A percentile compares a stretch with the other conserved stretches of the same genome.
These are phyloP conservation scores for Pyrenula aspistea DNA, from an alignment of 495 filamentous ascomycete genomes.

Conservation along the genomic window DNA sequence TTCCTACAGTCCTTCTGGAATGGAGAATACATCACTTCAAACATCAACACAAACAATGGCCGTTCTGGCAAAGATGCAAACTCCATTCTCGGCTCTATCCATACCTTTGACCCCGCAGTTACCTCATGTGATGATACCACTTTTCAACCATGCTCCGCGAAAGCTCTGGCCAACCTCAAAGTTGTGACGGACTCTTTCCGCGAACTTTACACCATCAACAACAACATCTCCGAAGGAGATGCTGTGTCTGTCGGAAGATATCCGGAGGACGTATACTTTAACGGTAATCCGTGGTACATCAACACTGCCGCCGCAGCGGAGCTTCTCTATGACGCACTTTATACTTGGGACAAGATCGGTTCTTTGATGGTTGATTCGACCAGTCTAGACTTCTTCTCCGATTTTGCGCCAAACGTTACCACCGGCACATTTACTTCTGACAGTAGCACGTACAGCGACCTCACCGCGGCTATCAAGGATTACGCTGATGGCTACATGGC, in stretches of 20 bases:
- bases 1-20: constrained; percentile 57
- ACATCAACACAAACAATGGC: constrained; percentile 31
- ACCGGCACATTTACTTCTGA: constrained; percentile 36
- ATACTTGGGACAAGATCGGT: constrained; percentile 42
- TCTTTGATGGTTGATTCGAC: constrained; percentile 37
- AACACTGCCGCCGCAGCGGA: constrained; percentile 53
- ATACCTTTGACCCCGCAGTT: constrained; percentile 46
- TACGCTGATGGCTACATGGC: constrained; percentile 56
- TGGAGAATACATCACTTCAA: constrained; percentile 42
- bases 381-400: constrained; percentile 47
- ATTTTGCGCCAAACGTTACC: constrained; percentile 31
- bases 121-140: constrained; percentile 36
- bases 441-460: constrained; percentile 32
- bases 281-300: constrained; percentile 59
- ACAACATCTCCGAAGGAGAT: constrained; percentile 16
- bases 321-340: constrained; percentile 51
- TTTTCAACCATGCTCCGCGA: constrained; percentile 36
- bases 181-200: constrained; percentile 39
- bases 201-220: constrained; percentile 28
- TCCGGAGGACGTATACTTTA: constrained; percentile 55
- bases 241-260: constrained; percentile 62
- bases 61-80: constrained; percentile 52
- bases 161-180: constrained; percentile 37
- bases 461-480: constrained; percentile 40
- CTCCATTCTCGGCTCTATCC: constrained; percentile 48